Evolutionary conservation across 2,329 filamentous ascomycete species (phyloP).

Genomic region (Xylariaceae sp.): DNA sequence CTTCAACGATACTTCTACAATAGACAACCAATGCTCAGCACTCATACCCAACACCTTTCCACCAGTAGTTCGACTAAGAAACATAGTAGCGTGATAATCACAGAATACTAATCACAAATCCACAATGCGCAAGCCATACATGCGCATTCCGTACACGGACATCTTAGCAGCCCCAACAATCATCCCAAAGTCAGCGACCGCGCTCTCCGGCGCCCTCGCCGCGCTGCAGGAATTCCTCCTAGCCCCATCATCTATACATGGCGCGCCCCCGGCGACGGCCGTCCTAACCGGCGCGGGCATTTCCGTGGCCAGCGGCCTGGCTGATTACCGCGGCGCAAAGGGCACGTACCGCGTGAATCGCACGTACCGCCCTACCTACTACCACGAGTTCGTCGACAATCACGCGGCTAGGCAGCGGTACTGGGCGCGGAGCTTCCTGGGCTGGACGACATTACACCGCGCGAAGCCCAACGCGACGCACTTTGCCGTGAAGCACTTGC

Average conservation of each 20-base stretch:
- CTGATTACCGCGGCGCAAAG: constrained; percentile 84
- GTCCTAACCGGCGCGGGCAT: constrained; percentile 79
- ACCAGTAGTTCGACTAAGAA: too few species aligned
- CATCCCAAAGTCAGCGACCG: constrained; percentile 67
- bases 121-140: constrained; percentile 63
- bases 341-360: constrained; percentile 93
- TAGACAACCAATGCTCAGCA: too few species aligned
- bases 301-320: constrained; percentile 85
- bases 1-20: too few species aligned
- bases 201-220: constrained; percentile 66
- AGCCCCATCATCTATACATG: constrained; percentile 44
- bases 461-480: constrained; percentile 80
- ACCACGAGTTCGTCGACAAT: constrained; percentile 75
- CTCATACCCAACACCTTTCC: too few species aligned
- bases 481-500: constrained; percentile 69
- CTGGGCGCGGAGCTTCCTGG: constrained; percentile 91
- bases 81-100: too few species aligned
- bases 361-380: constrained; percentile 86
- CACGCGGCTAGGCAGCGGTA: constrained; percentile 89
- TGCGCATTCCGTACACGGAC: constrained; percentile 88
- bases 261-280: constrained; percentile 46
- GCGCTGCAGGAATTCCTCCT: constrained; percentile 75
- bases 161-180: constrained; percentile 72
- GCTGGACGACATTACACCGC: constrained; percentile 77
- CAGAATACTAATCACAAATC: too few species aligned